Conservation (phyloP, 108 stramenopile species). For the Mediolabrus comicus region DNA sequence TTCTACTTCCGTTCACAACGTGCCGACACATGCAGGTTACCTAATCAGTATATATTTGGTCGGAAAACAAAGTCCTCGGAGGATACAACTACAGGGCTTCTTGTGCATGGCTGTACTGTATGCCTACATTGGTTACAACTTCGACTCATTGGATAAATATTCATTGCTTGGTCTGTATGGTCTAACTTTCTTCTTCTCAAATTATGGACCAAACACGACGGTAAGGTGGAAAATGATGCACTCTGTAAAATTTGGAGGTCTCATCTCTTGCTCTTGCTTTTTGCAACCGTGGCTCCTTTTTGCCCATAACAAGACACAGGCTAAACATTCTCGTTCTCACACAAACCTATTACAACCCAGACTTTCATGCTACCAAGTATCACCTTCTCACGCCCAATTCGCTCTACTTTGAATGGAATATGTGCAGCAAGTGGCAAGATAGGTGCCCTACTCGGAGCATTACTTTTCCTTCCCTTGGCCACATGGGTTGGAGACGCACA, state of each 20-base stretch:
- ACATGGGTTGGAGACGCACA: slow-evolving; percentile 40
- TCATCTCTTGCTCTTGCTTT: no score
- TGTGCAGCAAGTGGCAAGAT: slow-evolving; percentile 83
- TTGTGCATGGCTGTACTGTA: slow-evolving; percentile 73
- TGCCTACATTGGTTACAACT: slow-evolving; percentile 65
- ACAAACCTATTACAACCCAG: slow-evolving; percentile 10
- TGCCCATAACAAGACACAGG: no score
- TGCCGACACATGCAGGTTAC: slow-evolving; percentile 73
- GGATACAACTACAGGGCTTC: slow-evolving; percentile 85
- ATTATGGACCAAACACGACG: slow-evolving; percentile 87
- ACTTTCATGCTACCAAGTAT: slow-evolving; percentile 74
- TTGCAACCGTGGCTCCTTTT: no score
- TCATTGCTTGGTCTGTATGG: slow-evolving; percentile 70
- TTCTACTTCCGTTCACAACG: no score
- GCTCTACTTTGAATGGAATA: slow-evolving; percentile 85
- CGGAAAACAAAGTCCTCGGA: slow-evolving; percentile 76
- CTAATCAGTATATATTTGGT: slow-evolving; percentile 62
- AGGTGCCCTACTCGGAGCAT: slow-evolving; percentile 64
- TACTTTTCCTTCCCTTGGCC: slow-evolving; percentile 47
- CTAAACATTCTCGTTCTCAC: no score
- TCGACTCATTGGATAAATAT: slow-evolving; percentile 46
- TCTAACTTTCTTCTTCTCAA: slow-evolving; percentile 84
- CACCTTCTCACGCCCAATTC: slow-evolving; percentile 62
- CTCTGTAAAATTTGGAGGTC: no score
- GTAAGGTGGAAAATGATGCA: slow-evolving; percentile 27